Conservation (phyloP, 768 basidiomycete species). For the Suillus tomentosus region DNA sequence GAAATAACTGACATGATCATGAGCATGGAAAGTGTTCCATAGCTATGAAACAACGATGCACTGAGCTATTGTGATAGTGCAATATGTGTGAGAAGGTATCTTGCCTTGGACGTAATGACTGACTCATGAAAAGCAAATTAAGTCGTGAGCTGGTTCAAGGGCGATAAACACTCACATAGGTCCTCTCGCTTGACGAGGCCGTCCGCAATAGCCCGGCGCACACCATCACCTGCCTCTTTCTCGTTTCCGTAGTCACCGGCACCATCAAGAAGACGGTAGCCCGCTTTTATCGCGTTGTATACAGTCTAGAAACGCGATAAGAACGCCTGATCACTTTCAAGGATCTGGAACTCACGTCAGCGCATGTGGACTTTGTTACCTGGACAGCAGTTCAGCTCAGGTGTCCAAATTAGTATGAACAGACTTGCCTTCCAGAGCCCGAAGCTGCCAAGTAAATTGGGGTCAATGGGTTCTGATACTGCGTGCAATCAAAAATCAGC, state of each 20-base stretch:
- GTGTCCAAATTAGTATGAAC: neutral
- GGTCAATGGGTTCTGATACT: constrained; percentile 10
- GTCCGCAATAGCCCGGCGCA: constrained; percentile 74
- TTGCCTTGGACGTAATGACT: constrained; percentile 85
- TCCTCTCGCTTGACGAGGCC: constrained; percentile 89
- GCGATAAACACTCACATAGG: constrained; percentile 55
- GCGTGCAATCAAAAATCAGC: constrained; percentile 10
- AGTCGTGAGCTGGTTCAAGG: constrained; percentile 1
- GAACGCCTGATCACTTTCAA: neutral
- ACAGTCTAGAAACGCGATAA: constrained; percentile 52
- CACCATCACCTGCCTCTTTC: constrained; percentile 78
- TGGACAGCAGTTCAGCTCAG: constrained; percentile 25
- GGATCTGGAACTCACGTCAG: constrained; percentile 46
- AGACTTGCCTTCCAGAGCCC: constrained; percentile 70
- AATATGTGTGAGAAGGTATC: constrained; percentile 9
- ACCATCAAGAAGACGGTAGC: constrained; percentile 86
- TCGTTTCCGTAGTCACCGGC: constrained; percentile 91
- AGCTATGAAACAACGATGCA: constrained; percentile 43
- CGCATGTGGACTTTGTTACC: constrained; percentile 62
- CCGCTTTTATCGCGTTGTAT: constrained; percentile 82
- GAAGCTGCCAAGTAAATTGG: constrained; percentile 43
- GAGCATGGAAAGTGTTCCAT: constrained; percentile 89
- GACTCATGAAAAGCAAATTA: constrained; percentile 4
- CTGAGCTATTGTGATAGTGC: neutral
- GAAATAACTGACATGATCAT: constrained; percentile 58